A percentile compares a stretch with the other conserved stretches of the same genome.
Evolutionary conservation across 768 basidiomycete genomes (phyloP).

Genomic region (Cystobasidium ongulense): DNA sequence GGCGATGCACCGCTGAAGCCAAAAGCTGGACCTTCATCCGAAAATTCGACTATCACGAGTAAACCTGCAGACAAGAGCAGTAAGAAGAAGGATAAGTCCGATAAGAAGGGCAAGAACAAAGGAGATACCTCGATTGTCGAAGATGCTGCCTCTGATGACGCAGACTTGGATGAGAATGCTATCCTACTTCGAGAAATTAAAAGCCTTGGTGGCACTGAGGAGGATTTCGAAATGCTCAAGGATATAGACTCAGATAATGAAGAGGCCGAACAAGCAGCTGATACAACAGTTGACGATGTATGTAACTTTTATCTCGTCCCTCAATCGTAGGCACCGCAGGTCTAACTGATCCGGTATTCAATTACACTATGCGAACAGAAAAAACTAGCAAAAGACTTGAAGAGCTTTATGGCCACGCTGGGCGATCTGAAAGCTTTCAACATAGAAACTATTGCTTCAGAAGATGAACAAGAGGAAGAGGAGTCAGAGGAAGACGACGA

Average conservation of each 20-base stretch:
- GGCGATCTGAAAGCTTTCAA: not conserved
- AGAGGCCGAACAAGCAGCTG: not conserved
- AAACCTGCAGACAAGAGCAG: conserved; percentile 11
- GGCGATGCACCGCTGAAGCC: not conserved
- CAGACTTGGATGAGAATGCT: conserved; percentile 23
- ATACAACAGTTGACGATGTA: not conserved
- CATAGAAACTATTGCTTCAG: not conserved
- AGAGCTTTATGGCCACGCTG: conserved; percentile 23
- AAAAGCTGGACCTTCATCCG: not conserved
- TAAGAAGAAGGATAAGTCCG: conserved; percentile 8
- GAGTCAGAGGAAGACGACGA: not conserved
- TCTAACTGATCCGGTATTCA: not conserved
- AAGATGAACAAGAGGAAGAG: conserved; percentile 7
- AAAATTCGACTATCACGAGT: not conserved
- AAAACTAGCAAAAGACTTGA: conserved; percentile 28
- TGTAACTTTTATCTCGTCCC: not conserved
- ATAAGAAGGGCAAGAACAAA: not conserved
- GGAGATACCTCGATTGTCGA: not conserved
- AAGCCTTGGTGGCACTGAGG: conserved; percentile 23
- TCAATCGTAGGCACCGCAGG: not conserved
- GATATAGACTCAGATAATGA: conserved; percentile 13
- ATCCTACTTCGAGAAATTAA: conserved; percentile 25
- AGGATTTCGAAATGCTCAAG: conserved; percentile 21
- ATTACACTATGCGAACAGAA: conserved; percentile 10
- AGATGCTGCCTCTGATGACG: not conserved